Base-by-base conservation (phyloP, 2,329 filamentous ascomycete species). In the Thielaviopsis musarum region DNA sequence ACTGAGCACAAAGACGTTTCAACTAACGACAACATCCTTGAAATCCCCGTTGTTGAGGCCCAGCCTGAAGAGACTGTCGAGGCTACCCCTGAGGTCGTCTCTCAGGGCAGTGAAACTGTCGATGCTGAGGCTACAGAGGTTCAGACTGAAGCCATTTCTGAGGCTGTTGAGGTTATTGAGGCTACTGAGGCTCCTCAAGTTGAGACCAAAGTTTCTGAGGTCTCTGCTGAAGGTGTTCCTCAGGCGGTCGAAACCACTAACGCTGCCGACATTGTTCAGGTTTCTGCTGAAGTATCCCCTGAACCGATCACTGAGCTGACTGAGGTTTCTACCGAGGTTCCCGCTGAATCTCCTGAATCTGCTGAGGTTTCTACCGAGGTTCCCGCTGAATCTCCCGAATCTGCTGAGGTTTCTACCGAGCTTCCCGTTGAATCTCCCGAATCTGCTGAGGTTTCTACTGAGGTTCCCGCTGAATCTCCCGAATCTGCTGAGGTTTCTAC, bases 191-290 rank as follows among this genome's bases (percentile, higher is more conserved):
- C 15, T 2, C 21, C 3, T 30, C 15, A 59, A 55, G 4, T 12
- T 28, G 30, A 19, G 3, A n/a, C 10, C 21, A 60, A 64, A 15
- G 52, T 51, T 57, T 38, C 59, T 45, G 54, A 63, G 41, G 59
- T 61, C 17, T 24, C 24, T 26, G 3, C 61, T 24, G 56, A 52
- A 48, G 45, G 22, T 17, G 52, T 52, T 51, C 53, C 51, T n/a
- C n/a, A 38, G 53, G 34, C 52, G 15, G 57, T 61, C 38, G n/a
- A 13, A 21, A 21, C 54, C 4, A 45, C 51, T 4, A 51, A 61
- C 22, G 57, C 54, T 49, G 58, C 28, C 21, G 49, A 64, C 64
- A 62, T 34, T 22, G 55, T 57, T 45, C 59, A 65, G 45, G 17
- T 38, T 38, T 41, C 30, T 6, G 5, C 10, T 34, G 30, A 34